Conservation (phyloP, 2,329 filamentous ascomycete species). For the Talaromyces sp. region DNA sequence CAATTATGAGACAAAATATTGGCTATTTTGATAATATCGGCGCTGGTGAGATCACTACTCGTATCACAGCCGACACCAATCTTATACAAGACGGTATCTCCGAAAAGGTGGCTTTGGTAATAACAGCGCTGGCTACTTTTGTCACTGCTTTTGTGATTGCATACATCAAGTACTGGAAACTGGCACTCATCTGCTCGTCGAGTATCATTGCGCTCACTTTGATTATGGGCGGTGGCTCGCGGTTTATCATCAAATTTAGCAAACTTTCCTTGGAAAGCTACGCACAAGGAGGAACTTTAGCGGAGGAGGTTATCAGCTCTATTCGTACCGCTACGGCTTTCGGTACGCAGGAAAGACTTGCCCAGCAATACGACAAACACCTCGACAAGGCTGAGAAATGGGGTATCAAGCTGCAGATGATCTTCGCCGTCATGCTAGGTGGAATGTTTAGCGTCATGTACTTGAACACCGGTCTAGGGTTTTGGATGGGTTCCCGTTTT, state of each 20-base stretch:
- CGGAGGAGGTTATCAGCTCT: conserved; percentile 91
- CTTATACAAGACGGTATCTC: conserved; percentile 91
- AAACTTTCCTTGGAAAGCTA: conserved; percentile 77
- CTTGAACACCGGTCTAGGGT: conserved; percentile 80
- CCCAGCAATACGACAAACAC: conserved; percentile 77
- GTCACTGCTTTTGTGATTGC: conserved; percentile 85
- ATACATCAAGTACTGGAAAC: conserved; percentile 88
- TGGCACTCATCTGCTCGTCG: conserved; percentile 82
- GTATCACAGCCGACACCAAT: conserved; percentile 92
- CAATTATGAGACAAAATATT: conserved; percentile 84
- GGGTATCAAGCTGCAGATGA: conserved; percentile 72
- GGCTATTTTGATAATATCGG: conserved; percentile 91
- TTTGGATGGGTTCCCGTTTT: conserved; percentile 82
- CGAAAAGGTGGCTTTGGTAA: conserved; percentile 77
- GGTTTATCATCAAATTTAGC: conserved; percentile 76
- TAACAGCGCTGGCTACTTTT: conserved; percentile 77
- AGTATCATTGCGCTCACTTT: conserved; percentile 77
- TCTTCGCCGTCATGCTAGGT: conserved; percentile 75
- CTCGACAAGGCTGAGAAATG: conserved; percentile 70
- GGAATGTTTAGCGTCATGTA: conserved; percentile 82
- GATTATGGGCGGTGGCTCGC: conserved; percentile 71
- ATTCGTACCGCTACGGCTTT: conserved; percentile 91
- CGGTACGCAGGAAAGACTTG: conserved; percentile 88
- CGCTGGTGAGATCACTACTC: conserved; percentile 87
- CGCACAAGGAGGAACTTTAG: conserved; percentile 79